Conservation (phyloP, 331 rosid genomes). For the Erythrophleum ivorense region DNA sequence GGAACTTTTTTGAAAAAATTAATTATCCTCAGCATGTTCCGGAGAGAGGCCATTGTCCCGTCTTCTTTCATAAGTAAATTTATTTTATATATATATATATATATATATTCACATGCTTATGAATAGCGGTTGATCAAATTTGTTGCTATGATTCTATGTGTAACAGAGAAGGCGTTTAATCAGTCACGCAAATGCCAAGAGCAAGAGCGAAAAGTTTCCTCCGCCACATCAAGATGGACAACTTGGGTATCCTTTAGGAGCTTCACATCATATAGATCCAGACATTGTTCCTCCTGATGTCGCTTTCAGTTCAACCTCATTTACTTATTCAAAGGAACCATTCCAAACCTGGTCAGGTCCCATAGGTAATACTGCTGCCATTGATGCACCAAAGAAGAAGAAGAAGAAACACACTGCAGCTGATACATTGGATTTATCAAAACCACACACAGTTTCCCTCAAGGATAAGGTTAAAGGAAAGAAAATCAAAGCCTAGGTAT, state of each 20-base stretch:
- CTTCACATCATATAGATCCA: constrained; percentile 84
- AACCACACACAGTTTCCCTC: constrained; percentile 43
- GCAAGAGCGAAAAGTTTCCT: constrained; percentile 98
- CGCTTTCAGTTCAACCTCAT: constrained; percentile 71
- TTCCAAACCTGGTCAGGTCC: constrained; percentile 93
- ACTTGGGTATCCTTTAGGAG: constrained; percentile 83
- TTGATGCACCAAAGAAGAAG: constrained; percentile 58
- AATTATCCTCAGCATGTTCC: background rate
- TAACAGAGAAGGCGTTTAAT: constrained; percentile 87
- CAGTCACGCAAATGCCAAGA: constrained; percentile 86
- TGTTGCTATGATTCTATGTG: constrained; percentile 35
- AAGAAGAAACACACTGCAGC: constrained; percentile 69
- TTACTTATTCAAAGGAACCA: constrained; percentile 68
- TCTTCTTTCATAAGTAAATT: background rate
- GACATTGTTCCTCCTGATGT: constrained; percentile 67
- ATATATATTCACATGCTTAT: background rate
- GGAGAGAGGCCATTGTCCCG: background rate
- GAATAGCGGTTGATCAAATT: constrained; percentile 29
- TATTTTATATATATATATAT: background rate
- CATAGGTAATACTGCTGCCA: constrained; percentile 61
- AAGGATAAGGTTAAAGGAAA: constrained; percentile 72
- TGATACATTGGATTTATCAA: constrained; percentile 62
- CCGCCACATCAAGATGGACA: constrained; percentile 97
- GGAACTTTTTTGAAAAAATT: background rate
- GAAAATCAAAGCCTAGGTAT: constrained; percentile 53